Evolutionary conservation across 495 filamentous ascomycete genomes (phyloP).

Genomic region (Neurospora sp.): DNA sequence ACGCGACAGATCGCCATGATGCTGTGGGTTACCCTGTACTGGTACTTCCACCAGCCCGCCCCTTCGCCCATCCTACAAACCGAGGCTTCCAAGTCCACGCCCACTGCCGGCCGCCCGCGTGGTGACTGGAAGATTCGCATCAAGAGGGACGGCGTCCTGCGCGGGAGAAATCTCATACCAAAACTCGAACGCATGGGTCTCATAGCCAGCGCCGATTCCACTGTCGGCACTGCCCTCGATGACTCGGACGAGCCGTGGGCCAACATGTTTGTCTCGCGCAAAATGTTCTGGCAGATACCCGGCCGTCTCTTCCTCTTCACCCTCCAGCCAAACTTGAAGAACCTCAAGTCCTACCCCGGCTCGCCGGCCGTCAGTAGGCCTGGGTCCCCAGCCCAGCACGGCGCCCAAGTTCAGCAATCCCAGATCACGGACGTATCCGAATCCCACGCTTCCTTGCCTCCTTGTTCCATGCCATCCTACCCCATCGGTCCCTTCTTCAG

Average conservation of each 20-base stretch:
- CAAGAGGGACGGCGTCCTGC: conserved; percentile 75
- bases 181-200: conserved; percentile 92
- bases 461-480: conserved; percentile 18
- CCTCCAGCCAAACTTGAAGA: conserved; percentile 46
- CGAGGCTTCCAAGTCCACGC: conserved; percentile 52
- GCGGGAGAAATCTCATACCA: conserved; percentile 68
- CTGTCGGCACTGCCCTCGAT: conserved; percentile 55
- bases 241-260: conserved; percentile 59
- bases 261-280: conserved; percentile 70
- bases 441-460: conserved; percentile 8
- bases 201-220: conserved; percentile 63
- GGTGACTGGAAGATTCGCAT: conserved; percentile 86
- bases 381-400: conserved; percentile 47
- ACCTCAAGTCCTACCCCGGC: conserved; percentile 44
- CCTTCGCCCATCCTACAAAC: conserved; percentile 48
- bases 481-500: conserved; percentile 61
- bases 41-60: conserved; percentile 85
- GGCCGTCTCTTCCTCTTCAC: conserved; percentile 81
- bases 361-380: conserved; percentile 44
- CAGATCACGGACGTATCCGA: conserved; percentile 16
- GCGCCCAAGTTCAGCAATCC: conserved; percentile 8
- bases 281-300: conserved; percentile 87
- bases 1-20: conserved; percentile 88
- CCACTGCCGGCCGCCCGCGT: conserved; percentile 58
- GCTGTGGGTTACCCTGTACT: conserved; percentile 88